Percentiles rank a stretch among this genome's conserved stretches.
phyloP scores from a whole-genome alignment of 805 yeast genomes.

The Metschnikowia cubensis region DNA sequence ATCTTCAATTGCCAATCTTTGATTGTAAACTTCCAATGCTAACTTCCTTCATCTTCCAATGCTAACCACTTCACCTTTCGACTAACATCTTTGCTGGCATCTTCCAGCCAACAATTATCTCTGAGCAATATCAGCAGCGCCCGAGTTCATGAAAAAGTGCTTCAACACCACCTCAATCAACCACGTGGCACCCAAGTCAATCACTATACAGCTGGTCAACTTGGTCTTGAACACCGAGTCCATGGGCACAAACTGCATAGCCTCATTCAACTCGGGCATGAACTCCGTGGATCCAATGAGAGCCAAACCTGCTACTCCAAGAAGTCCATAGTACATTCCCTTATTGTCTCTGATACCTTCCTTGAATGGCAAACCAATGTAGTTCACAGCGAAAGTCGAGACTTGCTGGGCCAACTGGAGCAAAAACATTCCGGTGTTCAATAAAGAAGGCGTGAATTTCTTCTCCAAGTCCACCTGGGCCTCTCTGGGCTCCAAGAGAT shows the following conservation, averaged over 20 bases:
- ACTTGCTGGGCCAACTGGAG: conserved; percentile 95
- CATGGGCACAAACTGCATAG: conserved; percentile 91
- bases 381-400: conserved; percentile 95
- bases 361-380: conserved; percentile 95
- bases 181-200: conserved; percentile 77
- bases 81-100: no score
- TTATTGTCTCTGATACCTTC: conserved; percentile 85
- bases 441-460: conserved; percentile 79
- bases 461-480: conserved; percentile 88
- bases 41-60: no score
- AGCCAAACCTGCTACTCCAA: conserved; percentile 88
- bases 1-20: no score
- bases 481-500: conserved; percentile 86
- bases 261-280: conserved; percentile 89
- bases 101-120: conserved; percentile 18
- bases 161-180: conserved; percentile 77
- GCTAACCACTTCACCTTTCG: no score
- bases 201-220: conserved; percentile 65
- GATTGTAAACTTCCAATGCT: no score
- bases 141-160: conserved; percentile 80
- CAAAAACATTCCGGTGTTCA: conserved; percentile 94
- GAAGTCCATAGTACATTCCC: conserved; percentile 94
- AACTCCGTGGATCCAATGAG: conserved; percentile 91
- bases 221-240: conserved; percentile 63
- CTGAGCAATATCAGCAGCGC: conserved; percentile 85